Base-by-base conservation (phyloP, 306 rosid species). In the Astragalus membranaceus region DNA sequence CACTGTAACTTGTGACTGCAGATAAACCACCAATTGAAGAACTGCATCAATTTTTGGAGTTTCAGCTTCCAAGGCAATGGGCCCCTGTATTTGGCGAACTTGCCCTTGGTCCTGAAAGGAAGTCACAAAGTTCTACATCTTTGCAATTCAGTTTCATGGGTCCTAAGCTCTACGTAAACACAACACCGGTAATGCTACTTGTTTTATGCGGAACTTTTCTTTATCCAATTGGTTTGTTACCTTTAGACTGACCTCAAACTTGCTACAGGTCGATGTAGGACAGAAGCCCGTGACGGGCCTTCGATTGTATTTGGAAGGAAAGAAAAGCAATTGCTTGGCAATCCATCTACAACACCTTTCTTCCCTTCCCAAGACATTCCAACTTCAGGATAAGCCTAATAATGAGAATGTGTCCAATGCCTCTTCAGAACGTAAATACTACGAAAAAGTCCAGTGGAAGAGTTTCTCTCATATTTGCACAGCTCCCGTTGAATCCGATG, bases 261-360 rank as follows among this genome's bases (percentile, higher is more conserved):
- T 71, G 37, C 42, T 56, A 69, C 67, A 91, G 97, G 92, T 91
- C 56, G 89, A 87, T 79, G 96, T 85, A 76, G 91, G 83, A 36
- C 83, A 77, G 84, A 87, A 80, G 68, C 96, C 96, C 5, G 97
- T 88, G 78, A 91, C 97, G 5, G 97, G 97, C 56, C 91, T 91
- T 66, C 82, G 97, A 49, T 67, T 91, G 63, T 85, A 88, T 81
- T 79, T 91, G 75, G 97, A 91, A 68, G 97, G 97, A 30, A 91
- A 88, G 75, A 84, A 80, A 82, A 82, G 91, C 75, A 88, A 88
- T 75, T 82, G 89, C 83, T 64, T 91, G 72, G 96, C 91, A 67
- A 85, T 91, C 68, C 97, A 91, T 81, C 74, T 91, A 79, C 97
- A 91, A 78, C 97, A 91, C 77, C 97, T 91, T 65, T 88, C 97